Percentiles rank a stretch among this genome's conserved stretches.
These are phyloP conservation scores for Penicillium chermesinum DNA, from an alignment of 495 filamentous ascomycete species.

Conservation along the genomic window DNA sequence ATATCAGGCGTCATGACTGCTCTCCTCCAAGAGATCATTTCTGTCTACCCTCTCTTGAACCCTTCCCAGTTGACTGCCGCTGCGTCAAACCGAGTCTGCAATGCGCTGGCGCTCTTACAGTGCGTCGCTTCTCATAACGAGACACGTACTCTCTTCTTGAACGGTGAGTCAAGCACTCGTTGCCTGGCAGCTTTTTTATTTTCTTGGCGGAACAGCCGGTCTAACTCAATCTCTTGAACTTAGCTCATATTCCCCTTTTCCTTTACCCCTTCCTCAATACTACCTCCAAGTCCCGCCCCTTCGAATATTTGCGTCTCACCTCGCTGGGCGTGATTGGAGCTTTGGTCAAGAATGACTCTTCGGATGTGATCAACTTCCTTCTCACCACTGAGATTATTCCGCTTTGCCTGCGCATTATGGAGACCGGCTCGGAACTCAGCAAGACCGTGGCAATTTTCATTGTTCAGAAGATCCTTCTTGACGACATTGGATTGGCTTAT, in stretches of 20 bases:
- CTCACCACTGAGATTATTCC: conserved; percentile 99
- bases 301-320: conserved; percentile 95
- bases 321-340: conserved; percentile 98
- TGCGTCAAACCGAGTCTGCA: conserved; percentile 95
- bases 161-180: conserved; percentile 56
- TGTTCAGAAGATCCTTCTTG: conserved; percentile 98
- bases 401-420: conserved; percentile 97
- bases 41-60: conserved; percentile 93
- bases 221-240: conserved; percentile 1
- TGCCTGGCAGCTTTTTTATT: neutral
- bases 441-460: conserved; percentile 99
- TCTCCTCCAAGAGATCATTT: conserved; percentile 96
- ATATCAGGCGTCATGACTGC: conserved; percentile 92
- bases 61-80: conserved; percentile 95
- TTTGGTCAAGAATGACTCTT: conserved; percentile 97
- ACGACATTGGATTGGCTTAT: conserved; percentile 95
- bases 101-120: conserved; percentile 91
- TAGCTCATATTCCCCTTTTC: conserved; percentile 98
- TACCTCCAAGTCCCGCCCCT: conserved; percentile 95
- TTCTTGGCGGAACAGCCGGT: conserved; percentile 1
- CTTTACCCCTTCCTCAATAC: conserved; percentile 99
- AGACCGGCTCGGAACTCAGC: conserved; percentile 96
- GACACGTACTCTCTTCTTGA: conserved; percentile 85
- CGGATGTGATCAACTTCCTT: conserved; percentile 98
- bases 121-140: conserved; percentile 98